Base-by-base conservation (phyloP, 2,329 filamentous ascomycete species). In the Aspergillus sp. region DNA sequence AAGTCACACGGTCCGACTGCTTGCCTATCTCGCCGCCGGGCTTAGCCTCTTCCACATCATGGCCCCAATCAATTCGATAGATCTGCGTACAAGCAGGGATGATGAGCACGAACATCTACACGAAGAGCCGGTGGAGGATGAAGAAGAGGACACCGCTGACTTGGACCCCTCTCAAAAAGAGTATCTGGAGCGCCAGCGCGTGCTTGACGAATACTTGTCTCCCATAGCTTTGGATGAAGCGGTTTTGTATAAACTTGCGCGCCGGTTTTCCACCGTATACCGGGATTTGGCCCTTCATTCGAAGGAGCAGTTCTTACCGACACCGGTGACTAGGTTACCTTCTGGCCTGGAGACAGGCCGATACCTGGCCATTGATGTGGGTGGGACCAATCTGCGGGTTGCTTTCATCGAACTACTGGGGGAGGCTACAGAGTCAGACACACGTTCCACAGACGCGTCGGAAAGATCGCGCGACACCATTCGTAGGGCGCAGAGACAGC, bases 281-380 rank as follows among this genome's bases (percentile, higher is more conserved):
- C 73, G 71, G 52, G 69, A 80, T 41, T 71, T 81, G 57, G 79
- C 79, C 36, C 65, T 77, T 57, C 74, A 74, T 7, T 81, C 79
- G 13, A 75, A 79, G 49, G 71, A 81, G 64, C 79, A 81, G 62
- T 81, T 81, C 60, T 66, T 81, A 30, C 79, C 79, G 15, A 81
- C 79, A 0, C 79, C 79, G 0, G 78, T 81, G 19, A 81, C 79
- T 19, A 73, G 74, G 60, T 66, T 81, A 30, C 79, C 79, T 11
- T 82, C 78, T 1, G 83, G 83, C 17, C 75, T 80, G 64, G 83
- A 85, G 67, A 82, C 80, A 5, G 83, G 83, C 41, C 81, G 78
- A 25, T 85, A 84, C 64, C 66, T 85, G 54, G 82, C 82, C 50
- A 84, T 86, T 57, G 83, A 86, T 70, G 82, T 86, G 38, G 83